Evolutionary conservation across 2,329 filamentous ascomycete genomes (phyloP), one percentile per base, ranked within the genome.

Genomic region (Colletotrichum tropicicola): DNA sequence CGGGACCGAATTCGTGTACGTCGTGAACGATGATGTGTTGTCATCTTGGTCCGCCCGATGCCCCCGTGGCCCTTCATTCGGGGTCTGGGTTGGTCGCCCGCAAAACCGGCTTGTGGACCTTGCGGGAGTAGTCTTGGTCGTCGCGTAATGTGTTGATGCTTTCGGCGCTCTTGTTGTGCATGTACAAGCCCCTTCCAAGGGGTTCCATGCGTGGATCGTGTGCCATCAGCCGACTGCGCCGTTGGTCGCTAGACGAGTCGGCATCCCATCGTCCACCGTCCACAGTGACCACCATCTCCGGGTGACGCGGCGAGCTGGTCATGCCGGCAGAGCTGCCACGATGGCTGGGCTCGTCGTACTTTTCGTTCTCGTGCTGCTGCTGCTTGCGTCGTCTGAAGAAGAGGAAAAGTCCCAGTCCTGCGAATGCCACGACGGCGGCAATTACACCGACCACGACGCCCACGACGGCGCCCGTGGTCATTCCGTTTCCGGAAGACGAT

Each of bases 161-260:
- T 73, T 90, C 88, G 66, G 84, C 83, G 70, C 87, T 90, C 73
- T 85, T 85, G 70, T 83, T 88, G 25, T 85, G 80, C 44, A 79
- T 78, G 72, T 89, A 90, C 12, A 89, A 77, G 17, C 83, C 84
- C 35, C 83, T 81, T 49, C 85, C 82, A 66, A 86, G 89, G 0
- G 88, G 88, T 70, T 90, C 85, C 79, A 90, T 84, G 45, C 88
- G 82, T 30, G 88, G 88, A 71, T 91, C 88, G 57, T 89, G 83
- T 8, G 86, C 85, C 80, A 86, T 83, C 56, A 89, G 73, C 45
- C 80, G 79, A 72, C 84, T 85, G 59, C 84, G 83, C 60, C 67
- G 59, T n/a, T 68, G 65, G 9, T 68, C 59, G 43, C 56, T 55
- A 37, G 45, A 47, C 1, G 55, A 21, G 21, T 68, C 56, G 45